phyloP scores from a whole-genome alignment of 2,329 filamentous ascomycete genomes.

The Trichophyton benhamiae region DNA sequence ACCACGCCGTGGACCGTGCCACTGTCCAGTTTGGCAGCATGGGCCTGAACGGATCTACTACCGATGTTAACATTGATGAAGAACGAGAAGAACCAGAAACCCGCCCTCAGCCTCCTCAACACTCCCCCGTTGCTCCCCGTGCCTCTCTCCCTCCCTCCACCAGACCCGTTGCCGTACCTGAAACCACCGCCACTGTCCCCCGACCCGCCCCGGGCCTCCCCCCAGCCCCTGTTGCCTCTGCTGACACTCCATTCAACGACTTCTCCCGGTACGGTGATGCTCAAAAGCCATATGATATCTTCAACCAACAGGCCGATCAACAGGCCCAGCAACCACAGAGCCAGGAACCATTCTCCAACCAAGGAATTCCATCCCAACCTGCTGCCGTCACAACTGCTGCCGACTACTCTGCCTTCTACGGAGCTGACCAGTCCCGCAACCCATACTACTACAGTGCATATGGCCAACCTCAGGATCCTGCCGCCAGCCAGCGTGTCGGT shows the following conservation, averaged over 20 bases:
- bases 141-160: slow-evolving; percentile 65
- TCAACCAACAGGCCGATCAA: slow-evolving; percentile 58
- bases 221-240: slow-evolving; percentile 36
- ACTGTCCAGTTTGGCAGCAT: slow-evolving; percentile 95
- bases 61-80: slow-evolving; percentile 75
- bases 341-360: slow-evolving; percentile 45
- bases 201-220: slow-evolving; percentile 52
- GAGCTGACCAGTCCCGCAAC: slow-evolving; percentile 59
- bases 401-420: slow-evolving; percentile 81
- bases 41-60: slow-evolving; percentile 62
- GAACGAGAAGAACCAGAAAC: slow-evolving; percentile 94
- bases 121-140: slow-evolving; percentile 78
- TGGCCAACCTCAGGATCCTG: slow-evolving; percentile 58
- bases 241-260: slow-evolving; percentile 38
- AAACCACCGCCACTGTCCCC: slow-evolving; percentile 39
- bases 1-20: slow-evolving; percentile 84
- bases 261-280: slow-evolving; percentile 44
- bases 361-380: slow-evolving; percentile 48
- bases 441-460: slow-evolving; percentile 61
- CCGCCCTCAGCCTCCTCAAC: slow-evolving; percentile 79
- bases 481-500: slow-evolving; percentile 55
- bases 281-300: slow-evolving; percentile 80
- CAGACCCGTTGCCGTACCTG: slow-evolving; percentile 26
- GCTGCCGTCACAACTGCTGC: slow-evolving; percentile 46
- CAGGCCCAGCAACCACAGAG: slow-evolving; percentile 52